These are phyloP conservation scores for Rostrohypoxylon terebratum DNA, from an alignment of 495 filamentous ascomycete species.

Conservation along the genomic window DNA sequence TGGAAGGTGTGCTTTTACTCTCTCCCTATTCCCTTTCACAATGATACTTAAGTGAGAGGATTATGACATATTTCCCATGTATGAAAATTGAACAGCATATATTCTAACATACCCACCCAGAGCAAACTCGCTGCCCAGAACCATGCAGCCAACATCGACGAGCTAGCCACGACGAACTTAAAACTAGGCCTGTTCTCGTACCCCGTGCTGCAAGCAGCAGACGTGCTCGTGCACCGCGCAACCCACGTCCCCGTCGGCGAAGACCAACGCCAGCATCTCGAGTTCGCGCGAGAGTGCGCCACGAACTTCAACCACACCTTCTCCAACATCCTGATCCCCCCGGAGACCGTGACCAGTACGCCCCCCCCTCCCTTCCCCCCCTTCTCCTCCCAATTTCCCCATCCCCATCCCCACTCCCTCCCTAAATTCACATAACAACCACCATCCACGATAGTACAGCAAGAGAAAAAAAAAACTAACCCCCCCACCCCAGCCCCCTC, in stretches of 20 bases:
- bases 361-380: conserved; percentile 21
- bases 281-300: conserved; percentile 86
- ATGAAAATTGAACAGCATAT: background rate
- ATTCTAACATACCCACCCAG: conserved; percentile 55
- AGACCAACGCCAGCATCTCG: conserved; percentile 93
- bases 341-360: conserved; percentile 82
- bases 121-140: conserved; percentile 74
- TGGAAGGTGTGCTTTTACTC: conserved; percentile 78
- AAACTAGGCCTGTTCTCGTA: conserved; percentile 97
- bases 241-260: conserved; percentile 97
- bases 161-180: conserved; percentile 66
- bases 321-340: conserved; percentile 69
- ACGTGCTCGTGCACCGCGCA: conserved; percentile 87
- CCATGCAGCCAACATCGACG: conserved; percentile 64
- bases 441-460: no score
- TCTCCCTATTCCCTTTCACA: background rate
- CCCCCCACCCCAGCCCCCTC: conserved; percentile 65
- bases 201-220: conserved; percentile 93
- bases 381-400: background rate
- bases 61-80: background rate
- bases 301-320: conserved; percentile 85
- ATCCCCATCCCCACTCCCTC: no score
- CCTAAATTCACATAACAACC: no score
- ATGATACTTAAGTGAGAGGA: background rate
- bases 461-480: conserved; percentile 1